Evolutionary conservation across 1,284 basidiomycete species (phyloP).

Genomic region (Tilletia horrida): DNA sequence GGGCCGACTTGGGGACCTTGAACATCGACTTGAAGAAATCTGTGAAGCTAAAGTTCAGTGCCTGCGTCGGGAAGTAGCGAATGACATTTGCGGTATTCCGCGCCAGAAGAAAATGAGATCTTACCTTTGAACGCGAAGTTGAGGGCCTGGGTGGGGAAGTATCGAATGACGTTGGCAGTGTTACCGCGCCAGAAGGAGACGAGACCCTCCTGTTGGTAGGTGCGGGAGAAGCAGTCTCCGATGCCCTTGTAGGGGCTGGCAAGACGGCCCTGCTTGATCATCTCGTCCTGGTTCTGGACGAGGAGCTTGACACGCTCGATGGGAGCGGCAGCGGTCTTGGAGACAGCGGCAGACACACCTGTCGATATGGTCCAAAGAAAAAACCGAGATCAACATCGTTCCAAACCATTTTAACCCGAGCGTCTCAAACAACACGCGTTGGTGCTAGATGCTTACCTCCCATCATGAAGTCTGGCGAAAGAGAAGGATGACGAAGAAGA

Average conservation of each 20-base stretch:
- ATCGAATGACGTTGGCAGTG: conserved; percentile 56
- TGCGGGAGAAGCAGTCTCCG: conserved; percentile 55
- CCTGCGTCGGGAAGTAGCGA: conserved; percentile 55
- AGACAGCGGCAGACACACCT: conserved; percentile 52
- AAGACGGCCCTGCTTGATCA: conserved; percentile 56
- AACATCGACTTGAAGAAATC: conserved; percentile 41
- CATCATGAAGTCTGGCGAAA: conserved; percentile 45
- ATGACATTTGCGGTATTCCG: conserved; percentile 56
- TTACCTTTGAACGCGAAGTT: conserved; percentile 56
- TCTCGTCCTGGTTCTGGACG: conserved; percentile 56
- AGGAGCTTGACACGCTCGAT: conserved; percentile 56
- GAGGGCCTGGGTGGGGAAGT: conserved; percentile 55
- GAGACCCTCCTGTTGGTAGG: conserved; percentile 54
- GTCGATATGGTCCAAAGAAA: background rate
- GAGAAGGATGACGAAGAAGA: conserved; percentile 5
- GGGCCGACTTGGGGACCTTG: conserved; percentile 53
- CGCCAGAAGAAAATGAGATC: conserved; percentile 54
- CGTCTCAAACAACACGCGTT: too few species aligned
- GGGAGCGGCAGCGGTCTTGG: conserved; percentile 55
- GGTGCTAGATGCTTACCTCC: too few species aligned
- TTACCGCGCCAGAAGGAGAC: conserved; percentile 56
- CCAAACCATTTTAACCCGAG: too few species aligned
- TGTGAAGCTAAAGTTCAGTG: conserved; percentile 53
- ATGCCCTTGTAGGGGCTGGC: conserved; percentile 55
- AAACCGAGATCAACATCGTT: background rate